A percentile compares a stretch with the other conserved stretches of the same genome.
Evolutionary conservation across 225 moss, liverwort and hornwort genomes (phyloP).

Genomic region (Antitrichia curtipendula): DNA sequence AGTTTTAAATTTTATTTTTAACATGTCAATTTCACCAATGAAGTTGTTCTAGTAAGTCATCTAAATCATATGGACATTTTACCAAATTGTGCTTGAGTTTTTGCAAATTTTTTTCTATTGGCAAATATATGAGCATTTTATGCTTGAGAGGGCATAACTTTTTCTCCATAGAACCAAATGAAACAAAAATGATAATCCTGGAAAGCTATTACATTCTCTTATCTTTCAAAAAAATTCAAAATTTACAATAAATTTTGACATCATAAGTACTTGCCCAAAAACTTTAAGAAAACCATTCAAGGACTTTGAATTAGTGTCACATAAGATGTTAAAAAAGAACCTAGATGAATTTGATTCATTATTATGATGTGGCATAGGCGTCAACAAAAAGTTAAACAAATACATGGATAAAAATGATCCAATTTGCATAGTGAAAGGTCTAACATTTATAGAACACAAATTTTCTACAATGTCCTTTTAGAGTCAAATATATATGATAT

Average conservation of each 20-base stretch:
- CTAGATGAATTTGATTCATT: background rate
- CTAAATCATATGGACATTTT: rapidly evolving
- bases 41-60: background rate
- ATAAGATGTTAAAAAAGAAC: background rate
- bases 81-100: background rate
- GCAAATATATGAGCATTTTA: rapidly evolving
- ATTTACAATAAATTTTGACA: background rate
- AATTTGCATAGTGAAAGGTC: background rate
- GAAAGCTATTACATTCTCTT: background rate
- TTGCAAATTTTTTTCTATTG: too few species aligned
- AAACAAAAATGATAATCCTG: background rate
- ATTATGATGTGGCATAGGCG: background rate
- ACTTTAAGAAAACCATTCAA: background rate
- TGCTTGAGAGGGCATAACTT: rapidly evolving
- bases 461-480: background rate
- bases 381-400: background rate
- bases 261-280: background rate
- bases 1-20: background rate
- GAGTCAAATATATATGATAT: background rate
- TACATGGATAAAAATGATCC: background rate
- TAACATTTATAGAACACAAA: background rate
- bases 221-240: background rate
- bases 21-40: background rate
- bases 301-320: background rate
- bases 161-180: background rate